phyloP scores from a whole-genome alignment of 2,329 filamentous ascomycete species.

The Alternaria postmessia region DNA sequence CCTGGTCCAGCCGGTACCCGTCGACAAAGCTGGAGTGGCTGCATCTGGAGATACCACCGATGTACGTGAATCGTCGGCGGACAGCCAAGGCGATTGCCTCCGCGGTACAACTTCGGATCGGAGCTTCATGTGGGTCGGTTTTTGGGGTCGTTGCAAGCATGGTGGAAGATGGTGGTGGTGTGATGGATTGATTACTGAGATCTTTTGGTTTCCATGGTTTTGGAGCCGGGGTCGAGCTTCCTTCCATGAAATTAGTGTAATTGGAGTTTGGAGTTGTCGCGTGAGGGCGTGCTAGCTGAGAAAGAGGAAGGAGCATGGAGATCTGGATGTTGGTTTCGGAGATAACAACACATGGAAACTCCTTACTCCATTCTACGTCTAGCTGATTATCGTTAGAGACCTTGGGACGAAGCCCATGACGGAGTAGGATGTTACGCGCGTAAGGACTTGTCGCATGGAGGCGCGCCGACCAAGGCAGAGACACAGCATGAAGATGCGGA shows the following conservation, averaged over 20 bases:
- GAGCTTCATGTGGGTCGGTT: neutral
- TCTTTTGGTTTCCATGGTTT: neutral
- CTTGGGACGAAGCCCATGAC: neutral
- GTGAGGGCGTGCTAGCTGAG: neutral
- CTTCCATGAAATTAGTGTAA: neutral
- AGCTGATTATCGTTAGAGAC: neutral
- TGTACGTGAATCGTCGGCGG: neutral
- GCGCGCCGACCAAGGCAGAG: neutral
- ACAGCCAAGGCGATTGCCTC: neutral
- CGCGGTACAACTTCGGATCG: neutral
- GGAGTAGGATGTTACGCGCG: neutral
- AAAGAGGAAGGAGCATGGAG: neutral
- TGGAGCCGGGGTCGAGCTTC: neutral
- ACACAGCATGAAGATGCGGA: neutral
- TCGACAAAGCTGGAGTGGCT: neutral
- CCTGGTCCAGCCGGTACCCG: neutral
- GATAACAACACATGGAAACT: neutral
- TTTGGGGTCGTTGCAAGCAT: neutral
- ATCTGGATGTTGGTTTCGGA: neutral
- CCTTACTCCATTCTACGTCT: neutral
- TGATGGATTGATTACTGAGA: neutral
- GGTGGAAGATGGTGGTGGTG: neutral
- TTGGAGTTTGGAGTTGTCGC: neutral
- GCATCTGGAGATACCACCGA: neutral
- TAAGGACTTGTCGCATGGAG: neutral